Base-by-base conservation (phyloP, 805 yeast genomes). In the Saturnispora zaruensis region DNA sequence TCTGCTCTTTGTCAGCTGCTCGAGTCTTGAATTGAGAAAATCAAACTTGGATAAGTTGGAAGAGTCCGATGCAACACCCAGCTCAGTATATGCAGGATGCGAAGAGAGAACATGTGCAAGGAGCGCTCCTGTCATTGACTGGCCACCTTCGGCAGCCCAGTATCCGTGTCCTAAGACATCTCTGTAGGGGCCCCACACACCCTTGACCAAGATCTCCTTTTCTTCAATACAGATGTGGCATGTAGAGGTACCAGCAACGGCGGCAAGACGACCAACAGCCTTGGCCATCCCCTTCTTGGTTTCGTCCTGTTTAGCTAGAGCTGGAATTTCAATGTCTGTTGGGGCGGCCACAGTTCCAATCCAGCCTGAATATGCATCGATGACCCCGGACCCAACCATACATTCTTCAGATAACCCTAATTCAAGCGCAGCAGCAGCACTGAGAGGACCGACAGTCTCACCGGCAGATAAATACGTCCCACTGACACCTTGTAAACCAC, bases 121-220 rank as follows among this genome's bases (percentile, higher is more conserved):
- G 37, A 93, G 75, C 28, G 95, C 96, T 58, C 99, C 99, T 2
- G 99, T 93, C 64, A 96, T 86, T 14, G 95, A 84, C 67, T 93
- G 99, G n/a, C 99, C 99, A 63, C 99, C 99, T 69, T 93, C 99
- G 13, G 98, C 96, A 55, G 90, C 74, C 98, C 98, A 93, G 61
- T 74, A 83, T 5, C 82, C 88, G 26, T 85, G 84, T n/a, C 95
- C 85, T 72, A 91, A 76, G 5, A 87, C 96, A 66, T 90, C 96
- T 60, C 89, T 77, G 68, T 93, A 93, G 2, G 99, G 99, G 13
- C 99, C 99, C 99, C 99, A 93, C 32, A 93, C 96, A 53, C 99
- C 99, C 41, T 87, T 80, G 8, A 91, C 98, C 64, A 91, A 90
- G 41, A 88, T 79, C 0, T 96, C 85, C 28, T 87, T 83, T 53